Evolutionary conservation across 805 yeast species (phyloP), one percentile per base, ranked within the genome.

Genomic region (Ogataea allantospora): DNA sequence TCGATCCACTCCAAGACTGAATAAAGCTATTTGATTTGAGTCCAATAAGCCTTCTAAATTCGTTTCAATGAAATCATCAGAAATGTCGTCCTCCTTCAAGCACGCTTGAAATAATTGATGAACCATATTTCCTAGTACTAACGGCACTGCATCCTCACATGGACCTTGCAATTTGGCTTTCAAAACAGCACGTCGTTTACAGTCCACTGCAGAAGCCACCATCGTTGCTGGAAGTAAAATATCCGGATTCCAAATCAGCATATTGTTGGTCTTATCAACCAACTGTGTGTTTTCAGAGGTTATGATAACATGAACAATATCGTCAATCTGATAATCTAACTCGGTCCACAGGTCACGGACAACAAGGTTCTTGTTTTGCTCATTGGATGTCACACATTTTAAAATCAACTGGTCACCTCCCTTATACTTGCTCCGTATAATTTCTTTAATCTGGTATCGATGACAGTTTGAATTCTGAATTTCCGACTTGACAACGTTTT

Each of bases 241-340:
- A 55, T 93, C 98, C 0, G 99, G 99, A 47, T 84, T 76, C 73
- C 93, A 73, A 14, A 91, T 71, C 19, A 89, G 60, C n/a, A 88
- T 56, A 48, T 83, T 78, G 22, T 70, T 62, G 41, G 73, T 71
- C 30, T 70, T 67, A 47, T 81, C 85, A 7, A 82, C 71, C 3
- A 79, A 45, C 13, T 58, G 60, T 1, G 72, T 70, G 27, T 57
- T 60, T 3, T 29, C 43, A 12, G 35, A 28, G 4, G 59, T 70
- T 5, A 80, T 72, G 8, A 84, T 67, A 5, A 83, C 60, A 57
- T 84, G 86, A 12, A 84, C 67, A 0, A 83, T 68, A 54, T 83
- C 89, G 5, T 70, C 71, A 1, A 54, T 54, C 28, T 67, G 61
- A 25, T 73, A 65, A 1, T 70, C 71, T 5, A 84, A 57, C 6